These are phyloP conservation scores for Aphanomyces astaci DNA, from an alignment of 352 stramenopile genomes.

Conservation along the genomic window DNA sequence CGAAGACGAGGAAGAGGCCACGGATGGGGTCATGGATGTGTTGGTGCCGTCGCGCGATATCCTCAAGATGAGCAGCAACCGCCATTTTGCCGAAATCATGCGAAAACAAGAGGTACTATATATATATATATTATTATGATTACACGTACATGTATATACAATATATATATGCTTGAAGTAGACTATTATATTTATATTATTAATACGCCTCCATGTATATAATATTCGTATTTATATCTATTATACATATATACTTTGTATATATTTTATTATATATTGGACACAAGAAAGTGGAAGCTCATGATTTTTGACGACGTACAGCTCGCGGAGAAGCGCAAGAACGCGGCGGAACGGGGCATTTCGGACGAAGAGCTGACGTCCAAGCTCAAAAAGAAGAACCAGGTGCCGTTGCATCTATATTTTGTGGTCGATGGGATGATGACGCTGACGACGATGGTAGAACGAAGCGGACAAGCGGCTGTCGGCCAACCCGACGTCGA, in stretches of 20 bases:
- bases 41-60: conserved; percentile 69
- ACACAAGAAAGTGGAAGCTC: not conserved
- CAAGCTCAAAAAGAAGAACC: conserved; percentile 66
- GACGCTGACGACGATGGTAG: too few species aligned
- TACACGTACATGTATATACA: too few species aligned
- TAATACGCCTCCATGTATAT: too few species aligned
- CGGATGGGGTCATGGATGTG: conserved; percentile 34
- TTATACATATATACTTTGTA: too few species aligned
- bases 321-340: conserved; percentile 64
- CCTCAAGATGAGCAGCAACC: conserved; percentile 81
- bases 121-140: too few species aligned
- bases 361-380: conserved; percentile 76
- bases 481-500: conserved; percentile 49
- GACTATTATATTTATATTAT: too few species aligned
- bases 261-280: too few species aligned
- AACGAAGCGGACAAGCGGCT: conserved; percentile 52
- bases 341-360: conserved; percentile 69
- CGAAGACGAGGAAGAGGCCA: conserved; percentile 28
- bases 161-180: too few species aligned
- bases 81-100: conserved; percentile 69
- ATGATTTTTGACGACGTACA: conserved; percentile 24
- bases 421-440: too few species aligned
- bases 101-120: conserved; percentile 76
- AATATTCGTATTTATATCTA: too few species aligned
- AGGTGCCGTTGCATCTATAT: too few species aligned